Conservation (phyloP, 352 stramenopile genomes). For the Globisporangium nodosum region DNA sequence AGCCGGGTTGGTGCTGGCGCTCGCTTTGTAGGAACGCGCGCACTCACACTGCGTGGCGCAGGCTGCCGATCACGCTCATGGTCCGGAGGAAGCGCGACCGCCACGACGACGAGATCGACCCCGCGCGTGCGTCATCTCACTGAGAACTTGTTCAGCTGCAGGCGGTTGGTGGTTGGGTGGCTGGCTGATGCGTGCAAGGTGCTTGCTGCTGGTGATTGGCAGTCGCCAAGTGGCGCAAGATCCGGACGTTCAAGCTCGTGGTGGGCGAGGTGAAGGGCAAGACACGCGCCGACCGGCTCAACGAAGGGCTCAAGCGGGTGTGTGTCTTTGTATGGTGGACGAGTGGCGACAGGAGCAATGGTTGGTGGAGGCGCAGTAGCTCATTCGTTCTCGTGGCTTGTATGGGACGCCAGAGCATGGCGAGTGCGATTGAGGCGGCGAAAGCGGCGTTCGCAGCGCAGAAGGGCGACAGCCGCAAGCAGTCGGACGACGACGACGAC, state of each 20-base stretch:
- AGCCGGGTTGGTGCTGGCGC: neutral
- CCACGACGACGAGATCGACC: slow-evolving; percentile 39
- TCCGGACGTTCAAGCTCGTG: slow-evolving; percentile 63
- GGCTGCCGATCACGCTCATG: slow-evolving; percentile 61
- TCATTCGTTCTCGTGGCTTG: too few species aligned
- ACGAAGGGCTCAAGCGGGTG: slow-evolving; percentile 48
- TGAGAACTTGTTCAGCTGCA: too few species aligned
- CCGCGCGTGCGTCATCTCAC: slow-evolving; percentile 18
- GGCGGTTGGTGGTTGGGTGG: too few species aligned
- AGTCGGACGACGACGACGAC: neutral
- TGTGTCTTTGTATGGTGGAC: slow-evolving; percentile 7
- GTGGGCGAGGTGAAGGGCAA: slow-evolving; percentile 52
- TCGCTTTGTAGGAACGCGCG: neutral
- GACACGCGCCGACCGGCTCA: slow-evolving; percentile 51
- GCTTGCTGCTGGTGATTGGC: neutral
- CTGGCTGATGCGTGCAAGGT: slow-evolving; percentile 1
- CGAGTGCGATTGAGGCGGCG: slow-evolving; percentile 8
- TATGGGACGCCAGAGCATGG: slow-evolving; percentile 7
- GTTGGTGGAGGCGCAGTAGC: too few species aligned
- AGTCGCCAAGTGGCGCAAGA: slow-evolving; percentile 72
- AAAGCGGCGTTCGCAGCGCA: slow-evolving; percentile 1
- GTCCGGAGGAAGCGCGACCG: slow-evolving; percentile 62
- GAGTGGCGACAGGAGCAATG: neutral
- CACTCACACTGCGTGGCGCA: slow-evolving; percentile 13
- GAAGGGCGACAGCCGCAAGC: neutral